phyloP scores from a whole-genome alignment of 1,284 basidiomycete genomes.

The Sanguinoderma infundibulare region DNA sequence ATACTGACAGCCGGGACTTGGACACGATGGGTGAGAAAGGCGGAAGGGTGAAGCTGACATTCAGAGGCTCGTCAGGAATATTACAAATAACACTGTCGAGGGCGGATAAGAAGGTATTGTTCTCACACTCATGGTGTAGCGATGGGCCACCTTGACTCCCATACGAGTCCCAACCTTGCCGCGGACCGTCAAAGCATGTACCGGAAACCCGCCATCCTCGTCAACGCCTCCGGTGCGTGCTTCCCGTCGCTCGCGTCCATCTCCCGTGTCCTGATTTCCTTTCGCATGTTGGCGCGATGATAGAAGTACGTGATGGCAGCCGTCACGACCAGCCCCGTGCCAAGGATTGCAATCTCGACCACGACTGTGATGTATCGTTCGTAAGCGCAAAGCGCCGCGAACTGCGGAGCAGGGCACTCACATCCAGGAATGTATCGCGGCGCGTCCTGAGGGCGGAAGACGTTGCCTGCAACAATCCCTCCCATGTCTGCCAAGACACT shows the following conservation, averaged over 20 bases:
- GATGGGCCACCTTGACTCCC: too few relatives aligned
- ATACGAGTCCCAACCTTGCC: too few relatives aligned
- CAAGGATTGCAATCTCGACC: constrained; percentile 67
- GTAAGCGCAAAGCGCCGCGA: not conserved
- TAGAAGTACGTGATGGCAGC: constrained; percentile 56
- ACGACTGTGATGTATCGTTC: constrained; percentile 46
- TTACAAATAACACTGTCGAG: too few relatives aligned
- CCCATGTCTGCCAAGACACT: constrained; percentile 64
- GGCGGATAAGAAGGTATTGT: too few relatives aligned
- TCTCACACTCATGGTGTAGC: too few relatives aligned
- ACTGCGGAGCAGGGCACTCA: constrained; percentile 35
- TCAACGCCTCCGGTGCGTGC: constrained; percentile 41
- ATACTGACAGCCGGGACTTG: too few relatives aligned
- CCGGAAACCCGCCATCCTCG: constrained; percentile 61
- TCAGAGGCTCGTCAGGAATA: too few relatives aligned
- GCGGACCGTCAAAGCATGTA: constrained; percentile 59
- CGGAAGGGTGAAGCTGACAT: too few relatives aligned
- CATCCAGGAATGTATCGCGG: constrained; percentile 68
- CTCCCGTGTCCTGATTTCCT: constrained; percentile 30
- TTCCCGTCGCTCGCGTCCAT: constrained; percentile 17
- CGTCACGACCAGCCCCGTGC: constrained; percentile 58
- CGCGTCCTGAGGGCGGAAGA: constrained; percentile 60
- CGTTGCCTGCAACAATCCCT: constrained; percentile 59
- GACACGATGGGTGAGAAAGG: too few relatives aligned
- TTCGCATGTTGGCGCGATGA: constrained; percentile 52